Evolutionary conservation across 148 eudicot genomes (phyloP).

Genomic region (Tetragonia tetragonoides): DNA sequence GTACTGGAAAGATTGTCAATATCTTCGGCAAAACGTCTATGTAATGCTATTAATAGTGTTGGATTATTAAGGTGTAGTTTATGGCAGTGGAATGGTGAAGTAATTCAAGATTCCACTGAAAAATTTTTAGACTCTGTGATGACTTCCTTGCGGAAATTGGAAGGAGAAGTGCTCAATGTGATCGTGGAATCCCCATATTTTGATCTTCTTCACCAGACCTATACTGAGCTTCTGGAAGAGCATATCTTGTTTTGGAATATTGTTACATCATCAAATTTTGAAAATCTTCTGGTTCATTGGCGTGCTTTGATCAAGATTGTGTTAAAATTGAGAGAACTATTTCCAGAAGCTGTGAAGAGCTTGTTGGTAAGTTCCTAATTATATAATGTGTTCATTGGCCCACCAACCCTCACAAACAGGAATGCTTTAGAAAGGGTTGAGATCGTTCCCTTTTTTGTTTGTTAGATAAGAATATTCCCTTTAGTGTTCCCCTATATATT

Average conservation of each 20-base stretch:
- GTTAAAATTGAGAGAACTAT: constrained; percentile 43
- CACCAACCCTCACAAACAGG: background rate
- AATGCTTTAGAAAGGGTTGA: background rate
- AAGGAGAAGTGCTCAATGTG: constrained; percentile 56
- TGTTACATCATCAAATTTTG: constrained; percentile 39
- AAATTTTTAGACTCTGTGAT: constrained; percentile 42
- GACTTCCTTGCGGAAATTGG: constrained; percentile 50
- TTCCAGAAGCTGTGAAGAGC: constrained; percentile 49
- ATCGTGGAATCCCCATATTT: constrained; percentile 55
- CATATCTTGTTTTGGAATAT: constrained; percentile 70
- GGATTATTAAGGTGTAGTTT: constrained; percentile 58
- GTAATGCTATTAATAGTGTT: constrained; percentile 50
- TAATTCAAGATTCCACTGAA: constrained; percentile 25
- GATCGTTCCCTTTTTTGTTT: background rate
- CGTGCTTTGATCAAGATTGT: constrained; percentile 61
- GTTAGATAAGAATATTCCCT: background rate
- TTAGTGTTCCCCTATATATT: too few species aligned
- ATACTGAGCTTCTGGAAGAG: constrained; percentile 59
- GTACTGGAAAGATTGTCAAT: constrained; percentile 25
- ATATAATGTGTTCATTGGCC: background rate
- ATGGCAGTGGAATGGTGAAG: constrained; percentile 69
- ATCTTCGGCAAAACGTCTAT: constrained; percentile 36
- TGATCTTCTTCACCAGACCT: constrained; percentile 47
- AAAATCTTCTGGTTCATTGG: constrained; percentile 54
- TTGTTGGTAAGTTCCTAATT: constrained; percentile 47